A percentile compares a stretch with the other conserved stretches of the same genome.
Conservation (phyloP, 768 basidiomycete genomes). For the Arthromyces matolae region DNA sequence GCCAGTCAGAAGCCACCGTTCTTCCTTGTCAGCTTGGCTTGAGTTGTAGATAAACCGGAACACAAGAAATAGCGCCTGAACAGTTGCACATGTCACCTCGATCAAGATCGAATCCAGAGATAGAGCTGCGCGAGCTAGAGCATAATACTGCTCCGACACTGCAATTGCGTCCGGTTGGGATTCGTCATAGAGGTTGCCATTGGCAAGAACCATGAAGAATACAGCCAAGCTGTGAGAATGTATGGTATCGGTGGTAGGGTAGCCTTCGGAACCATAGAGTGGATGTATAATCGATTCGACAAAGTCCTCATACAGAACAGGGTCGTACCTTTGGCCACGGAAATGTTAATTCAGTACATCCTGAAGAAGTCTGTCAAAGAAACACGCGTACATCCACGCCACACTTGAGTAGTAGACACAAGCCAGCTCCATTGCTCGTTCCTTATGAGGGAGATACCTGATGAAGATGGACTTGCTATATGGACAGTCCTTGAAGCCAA, state of each 20-base stretch:
- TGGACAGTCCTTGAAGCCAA: constrained; percentile 38
- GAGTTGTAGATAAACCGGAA: constrained; percentile 39
- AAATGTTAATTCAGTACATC: constrained; percentile 1
- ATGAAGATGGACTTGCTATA: constrained; percentile 35
- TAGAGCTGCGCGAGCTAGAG: constrained; percentile 45
- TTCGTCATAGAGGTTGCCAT: constrained; percentile 42
- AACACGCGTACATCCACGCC: constrained; percentile 43
- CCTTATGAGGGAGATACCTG: constrained; percentile 37
- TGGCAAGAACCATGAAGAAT: constrained; percentile 49
- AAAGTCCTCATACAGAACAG: constrained; percentile 41
- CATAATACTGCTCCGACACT: constrained; percentile 40
- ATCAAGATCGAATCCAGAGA: constrained; percentile 41
- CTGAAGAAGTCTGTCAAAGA: constrained; percentile 1
- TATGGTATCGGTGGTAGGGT: constrained; percentile 28
- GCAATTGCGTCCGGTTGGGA: constrained; percentile 26
- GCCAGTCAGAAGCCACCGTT: constrained; percentile 47
- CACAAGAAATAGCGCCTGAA: constrained; percentile 46
- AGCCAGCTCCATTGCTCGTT: constrained; percentile 36
- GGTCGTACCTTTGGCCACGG: constrained; percentile 42
- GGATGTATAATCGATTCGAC: constrained; percentile 34
- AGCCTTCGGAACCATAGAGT: constrained; percentile 37
- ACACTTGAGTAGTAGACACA: constrained; percentile 41
- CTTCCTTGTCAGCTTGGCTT: constrained; percentile 40
- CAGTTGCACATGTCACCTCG: constrained; percentile 43
- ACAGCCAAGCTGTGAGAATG: constrained; percentile 48